Conservation (phyloP, 495 filamentous ascomycete species). For the Penicillium parvum region DNA sequence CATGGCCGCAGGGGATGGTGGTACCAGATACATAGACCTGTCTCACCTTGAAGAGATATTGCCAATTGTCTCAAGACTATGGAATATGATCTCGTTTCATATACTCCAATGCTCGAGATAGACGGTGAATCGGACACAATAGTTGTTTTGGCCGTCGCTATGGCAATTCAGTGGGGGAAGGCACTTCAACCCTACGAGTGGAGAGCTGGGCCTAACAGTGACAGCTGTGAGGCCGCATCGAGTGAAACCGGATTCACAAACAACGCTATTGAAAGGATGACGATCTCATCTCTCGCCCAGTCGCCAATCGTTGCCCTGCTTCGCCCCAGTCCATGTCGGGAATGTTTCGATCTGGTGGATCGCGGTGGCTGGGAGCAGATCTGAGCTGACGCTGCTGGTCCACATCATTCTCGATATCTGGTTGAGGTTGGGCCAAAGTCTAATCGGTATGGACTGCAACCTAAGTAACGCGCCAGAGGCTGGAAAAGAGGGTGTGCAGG, state of each 20-base stretch:
- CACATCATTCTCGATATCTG: slow-evolving; percentile 16
- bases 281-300: slow-evolving; percentile 17
- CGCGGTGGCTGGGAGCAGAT: slow-evolving; percentile 26
- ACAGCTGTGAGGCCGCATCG: slow-evolving; percentile 13
- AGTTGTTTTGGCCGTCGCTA: slow-evolving; percentile 19
- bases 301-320: slow-evolving; percentile 21
- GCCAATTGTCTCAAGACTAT: neutral
- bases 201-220: slow-evolving; percentile 12
- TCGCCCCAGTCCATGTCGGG: slow-evolving; percentile 9
- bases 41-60: slow-evolving; percentile 12
- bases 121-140: neutral
- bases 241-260: slow-evolving; percentile 25
- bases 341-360: slow-evolving; percentile 21
- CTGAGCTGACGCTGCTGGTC: slow-evolving; percentile 21
- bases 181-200: slow-evolving; percentile 13
- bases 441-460: slow-evolving; percentile 1
- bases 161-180: slow-evolving; percentile 19
- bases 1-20: slow-evolving; percentile 15
- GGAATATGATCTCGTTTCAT: neutral
- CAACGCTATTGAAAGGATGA: slow-evolving; percentile 13
- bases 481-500: neutral
- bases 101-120: neutral
- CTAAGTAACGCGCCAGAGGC: neutral
- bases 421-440: slow-evolving; percentile 8
- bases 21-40: slow-evolving; percentile 7